Conservation (phyloP, 768 basidiomycete genomes). For the Filobasidium wieringae region DNA sequence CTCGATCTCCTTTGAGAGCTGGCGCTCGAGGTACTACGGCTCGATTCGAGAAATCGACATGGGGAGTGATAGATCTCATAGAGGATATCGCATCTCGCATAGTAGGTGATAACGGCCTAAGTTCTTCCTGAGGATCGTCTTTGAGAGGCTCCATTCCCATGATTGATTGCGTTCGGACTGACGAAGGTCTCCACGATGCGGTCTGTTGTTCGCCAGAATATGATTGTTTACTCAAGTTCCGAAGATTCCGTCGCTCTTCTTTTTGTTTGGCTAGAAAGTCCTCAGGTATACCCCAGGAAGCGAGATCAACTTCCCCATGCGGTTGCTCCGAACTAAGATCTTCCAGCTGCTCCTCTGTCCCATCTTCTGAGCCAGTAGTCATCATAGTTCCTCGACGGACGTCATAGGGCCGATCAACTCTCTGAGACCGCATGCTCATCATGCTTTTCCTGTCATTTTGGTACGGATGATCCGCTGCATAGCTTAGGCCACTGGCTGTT, state of each 20-base stretch:
- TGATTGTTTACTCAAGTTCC: neutral
- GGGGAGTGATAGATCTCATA: neutral
- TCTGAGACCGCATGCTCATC: neutral
- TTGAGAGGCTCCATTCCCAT: neutral
- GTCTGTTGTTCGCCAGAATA: too few relatives aligned
- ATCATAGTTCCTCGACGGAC: neutral
- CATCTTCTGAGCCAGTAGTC: neutral
- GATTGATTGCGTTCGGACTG: neutral
- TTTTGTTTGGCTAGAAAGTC: neutral
- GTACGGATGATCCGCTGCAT: neutral
- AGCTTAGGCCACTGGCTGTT: neutral
- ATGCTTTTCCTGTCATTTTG: neutral
- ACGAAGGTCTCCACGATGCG: neutral
- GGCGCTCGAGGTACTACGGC: neutral
- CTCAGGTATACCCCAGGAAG: constrained; percentile 12
- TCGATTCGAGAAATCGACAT: constrained; percentile 2
- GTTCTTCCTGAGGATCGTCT: neutral
- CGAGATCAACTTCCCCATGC: constrained; percentile 9
- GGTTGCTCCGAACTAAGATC: neutral
- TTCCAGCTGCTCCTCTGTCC: neutral
- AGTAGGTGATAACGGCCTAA: neutral
- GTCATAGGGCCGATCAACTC: neutral
- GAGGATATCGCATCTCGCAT: neutral
- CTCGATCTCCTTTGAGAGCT: neutral
- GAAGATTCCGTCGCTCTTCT: neutral